Conservation (phyloP, 176 grass and related monocot species). For the Alopecurus myosuroides region DNA sequence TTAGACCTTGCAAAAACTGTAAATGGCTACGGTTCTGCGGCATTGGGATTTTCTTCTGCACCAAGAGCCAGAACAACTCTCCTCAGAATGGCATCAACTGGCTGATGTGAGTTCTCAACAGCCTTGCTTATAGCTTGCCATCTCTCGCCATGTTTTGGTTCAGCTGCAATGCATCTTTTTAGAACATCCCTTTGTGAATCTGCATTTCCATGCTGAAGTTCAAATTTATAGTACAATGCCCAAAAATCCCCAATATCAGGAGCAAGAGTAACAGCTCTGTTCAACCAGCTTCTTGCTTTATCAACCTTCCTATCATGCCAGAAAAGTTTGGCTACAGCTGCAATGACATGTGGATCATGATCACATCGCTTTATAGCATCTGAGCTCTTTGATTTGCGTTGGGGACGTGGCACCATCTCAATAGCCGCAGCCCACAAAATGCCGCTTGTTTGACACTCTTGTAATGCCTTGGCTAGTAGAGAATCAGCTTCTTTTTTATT, state of each 20-base stretch:
- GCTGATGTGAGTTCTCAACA: slow-evolving; percentile 75
- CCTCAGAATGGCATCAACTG: slow-evolving; percentile 66
- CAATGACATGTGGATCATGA: slow-evolving; percentile 79
- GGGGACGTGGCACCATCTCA: slow-evolving; percentile 76
- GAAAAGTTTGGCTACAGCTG: slow-evolving; percentile 74
- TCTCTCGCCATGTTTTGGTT: slow-evolving; percentile 83
- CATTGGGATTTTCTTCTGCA: slow-evolving; percentile 65
- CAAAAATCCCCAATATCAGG: slow-evolving; percentile 85
- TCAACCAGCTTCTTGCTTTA: too few species aligned
- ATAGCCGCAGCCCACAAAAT: slow-evolving; percentile 81
- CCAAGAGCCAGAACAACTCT: slow-evolving; percentile 64
- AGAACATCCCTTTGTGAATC: slow-evolving; percentile 78
- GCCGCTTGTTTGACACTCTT: slow-evolving; percentile 82
- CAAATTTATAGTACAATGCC: slow-evolving; percentile 80
- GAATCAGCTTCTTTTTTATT: slow-evolving; percentile 83
- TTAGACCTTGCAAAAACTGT: background rate
- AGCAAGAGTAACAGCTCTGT: slow-evolving; percentile 73
- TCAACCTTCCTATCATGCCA: slow-evolving; percentile 82
- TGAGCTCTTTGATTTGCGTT: slow-evolving; percentile 64
- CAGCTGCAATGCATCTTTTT: slow-evolving; percentile 64
- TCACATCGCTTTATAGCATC: slow-evolving; percentile 80
- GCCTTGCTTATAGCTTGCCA: slow-evolving; percentile 79
- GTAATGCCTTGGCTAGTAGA: slow-evolving; percentile 82
- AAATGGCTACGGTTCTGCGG: slow-evolving; percentile 19
- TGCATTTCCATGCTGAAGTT: slow-evolving; percentile 67